Conservation (phyloP, 805 yeast genomes). For the Candida maltosa region DNA sequence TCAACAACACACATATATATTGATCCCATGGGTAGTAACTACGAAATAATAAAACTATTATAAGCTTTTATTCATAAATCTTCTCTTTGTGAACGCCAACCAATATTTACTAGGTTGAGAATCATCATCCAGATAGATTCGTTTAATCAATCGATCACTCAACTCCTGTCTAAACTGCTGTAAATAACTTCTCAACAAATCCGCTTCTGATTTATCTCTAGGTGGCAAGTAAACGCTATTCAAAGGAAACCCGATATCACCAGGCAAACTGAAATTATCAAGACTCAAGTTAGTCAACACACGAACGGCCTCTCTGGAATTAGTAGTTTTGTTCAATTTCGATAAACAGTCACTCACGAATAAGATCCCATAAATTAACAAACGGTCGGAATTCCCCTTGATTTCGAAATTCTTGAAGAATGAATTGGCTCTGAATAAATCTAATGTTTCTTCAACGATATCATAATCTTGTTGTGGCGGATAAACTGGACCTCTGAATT, state of each 20-base stretch:
- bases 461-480: constrained; percentile 74
- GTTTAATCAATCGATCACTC: constrained; percentile 71
- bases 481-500: constrained; percentile 87
- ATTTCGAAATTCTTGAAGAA: constrained; percentile 96
- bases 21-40: constrained; percentile 30
- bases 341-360: constrained; percentile 83
- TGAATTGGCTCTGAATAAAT: constrained; percentile 91
- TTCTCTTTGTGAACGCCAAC: constrained; percentile 92
- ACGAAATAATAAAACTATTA: no score
- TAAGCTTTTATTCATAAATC: constrained; percentile 90
- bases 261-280: constrained; percentile 89
- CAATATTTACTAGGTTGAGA: constrained; percentile 81
- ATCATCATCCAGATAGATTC: constrained; percentile 54
- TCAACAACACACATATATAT: constrained; percentile 16
- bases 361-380: constrained; percentile 88
- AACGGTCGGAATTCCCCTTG: constrained; percentile 91
- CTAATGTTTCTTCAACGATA: constrained; percentile 86
- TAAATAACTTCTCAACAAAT: constrained; percentile 74
- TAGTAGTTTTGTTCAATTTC: constrained; percentile 48
- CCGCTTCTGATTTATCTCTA: constrained; percentile 68
- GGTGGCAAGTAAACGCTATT: constrained; percentile 78
- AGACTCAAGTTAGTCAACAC: constrained; percentile 80
- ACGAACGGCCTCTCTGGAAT: constrained; percentile 58
- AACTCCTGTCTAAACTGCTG: constrained; percentile 95
- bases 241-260: constrained; percentile 91